Evolutionary conservation across 345 rosid species (phyloP), one percentile per base, ranked within the genome.

Genomic region (Corymbia maculata): DNA sequence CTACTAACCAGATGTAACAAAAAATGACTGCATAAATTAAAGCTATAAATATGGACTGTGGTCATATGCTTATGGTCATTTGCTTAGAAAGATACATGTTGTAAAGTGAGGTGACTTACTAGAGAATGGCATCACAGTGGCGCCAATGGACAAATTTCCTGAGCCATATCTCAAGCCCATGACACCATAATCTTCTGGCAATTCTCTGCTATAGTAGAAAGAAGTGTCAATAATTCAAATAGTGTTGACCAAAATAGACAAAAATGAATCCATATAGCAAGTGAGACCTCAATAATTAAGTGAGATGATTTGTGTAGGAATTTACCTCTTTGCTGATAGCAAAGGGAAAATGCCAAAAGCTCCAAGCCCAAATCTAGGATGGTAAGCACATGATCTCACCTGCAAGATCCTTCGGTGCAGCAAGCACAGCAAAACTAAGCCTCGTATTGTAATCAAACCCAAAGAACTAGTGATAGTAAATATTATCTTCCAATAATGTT

Each of bases 91-190:
- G 24, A 55, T 30, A 42, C 16, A 19, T 13, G 14, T 79, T 9
- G 75, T 45, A 30, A 49, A 55, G 12, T 79, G 24, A 82, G 21
- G 86, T 53, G 32, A 85, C 92, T 61, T 92, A 96, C 96, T 44
- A 36, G 95, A 86, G 44, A 93, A 95, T 86, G 98, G 98, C 92
- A 91, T 89, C 45, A 95, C 55, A 36, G 94, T 93, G 87, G 96
- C 94, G 88, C 99, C 98, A 19, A 94, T 68, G 88, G 99, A 97
- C 88, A 97, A 88, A 91, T 92, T 94, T 84, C 84, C 91, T 14
- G 97, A 92, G 89, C 97, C 98, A 90, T 95, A 97, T 93, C 98
- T 95, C 93, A 96, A 89, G 86, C 98, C 99, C 95, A 97, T 90
- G 30, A 94, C 88, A 91, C 98, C 96, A 88, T 89, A 91, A 88